A percentile compares a stretch with the other conserved stretches of the same genome.
phyloP scores from a whole-genome alignment of 306 rosid genomes.

The Rosa rugosa region DNA sequence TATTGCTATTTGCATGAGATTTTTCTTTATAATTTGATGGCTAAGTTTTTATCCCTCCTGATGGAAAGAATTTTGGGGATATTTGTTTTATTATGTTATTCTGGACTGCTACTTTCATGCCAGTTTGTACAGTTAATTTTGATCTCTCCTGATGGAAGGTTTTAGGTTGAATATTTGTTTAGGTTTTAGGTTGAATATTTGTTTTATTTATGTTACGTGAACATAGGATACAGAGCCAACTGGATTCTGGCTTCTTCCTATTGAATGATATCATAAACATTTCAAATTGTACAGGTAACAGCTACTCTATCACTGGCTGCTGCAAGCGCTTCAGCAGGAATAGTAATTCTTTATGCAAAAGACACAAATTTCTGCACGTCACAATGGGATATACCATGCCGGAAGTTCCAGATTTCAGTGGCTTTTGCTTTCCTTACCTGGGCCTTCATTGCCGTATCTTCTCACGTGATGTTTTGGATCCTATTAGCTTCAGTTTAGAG shows the following conservation, averaged over 20 bases:
- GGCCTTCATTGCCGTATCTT: constrained; percentile 72
- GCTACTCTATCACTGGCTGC: constrained; percentile 88
- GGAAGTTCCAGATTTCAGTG: constrained; percentile 61
- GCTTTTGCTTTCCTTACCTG: constrained; percentile 82
- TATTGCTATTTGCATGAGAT: neutral
- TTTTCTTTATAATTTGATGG: neutral
- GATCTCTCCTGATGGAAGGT: neutral
- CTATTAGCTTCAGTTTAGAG: constrained; percentile 62
- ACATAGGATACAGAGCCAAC: neutral
- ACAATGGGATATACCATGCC: constrained; percentile 42
- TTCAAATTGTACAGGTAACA: constrained; percentile 68
- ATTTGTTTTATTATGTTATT: neutral
- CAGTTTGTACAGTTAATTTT: neutral
- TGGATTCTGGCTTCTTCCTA: neutral
- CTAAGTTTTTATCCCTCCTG: neutral
- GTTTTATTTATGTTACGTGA: neutral
- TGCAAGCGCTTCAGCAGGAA: constrained; percentile 87
- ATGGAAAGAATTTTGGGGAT: neutral
- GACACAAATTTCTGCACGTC: constrained; percentile 52
- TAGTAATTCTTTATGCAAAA: constrained; percentile 51
- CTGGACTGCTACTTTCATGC: neutral
- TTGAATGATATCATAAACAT: neutral
- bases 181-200: neutral
- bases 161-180: neutral
- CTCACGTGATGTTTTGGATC: constrained; percentile 94